phyloP scores from a whole-genome alignment of 2,329 filamentous ascomycete species.

The Hypoxylon sp. region DNA sequence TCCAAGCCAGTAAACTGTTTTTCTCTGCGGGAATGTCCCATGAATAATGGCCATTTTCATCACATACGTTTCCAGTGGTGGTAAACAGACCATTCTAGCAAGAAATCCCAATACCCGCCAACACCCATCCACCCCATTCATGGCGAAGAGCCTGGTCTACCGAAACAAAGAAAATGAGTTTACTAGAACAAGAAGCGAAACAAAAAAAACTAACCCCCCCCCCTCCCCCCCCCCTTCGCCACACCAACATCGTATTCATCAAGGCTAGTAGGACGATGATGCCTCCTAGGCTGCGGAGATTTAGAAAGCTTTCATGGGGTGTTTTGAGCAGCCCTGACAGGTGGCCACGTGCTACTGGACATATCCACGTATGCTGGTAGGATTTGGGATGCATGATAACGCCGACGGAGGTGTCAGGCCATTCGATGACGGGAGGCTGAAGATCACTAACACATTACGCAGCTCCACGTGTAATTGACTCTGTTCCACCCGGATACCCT shows the following conservation, averaged over 20 bases:
- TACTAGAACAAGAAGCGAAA: not conserved
- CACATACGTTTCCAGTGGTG: not conserved
- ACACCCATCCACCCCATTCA: not conserved
- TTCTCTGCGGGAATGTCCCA: not conserved
- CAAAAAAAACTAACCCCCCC: no score
- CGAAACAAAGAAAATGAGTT: not conserved
- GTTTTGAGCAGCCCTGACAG: not conserved
- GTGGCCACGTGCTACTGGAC: no score
- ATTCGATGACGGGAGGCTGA: not conserved
- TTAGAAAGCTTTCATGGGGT: constrained; percentile 2
- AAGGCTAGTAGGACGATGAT: not conserved
- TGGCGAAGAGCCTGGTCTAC: not conserved
- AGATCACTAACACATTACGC: not conserved
- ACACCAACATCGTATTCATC: not conserved
- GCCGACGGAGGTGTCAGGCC: constrained; percentile 12
- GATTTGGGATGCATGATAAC: constrained; percentile 10
- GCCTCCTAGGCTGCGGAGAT: constrained; percentile 1
- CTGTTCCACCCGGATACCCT: constrained; percentile 27
- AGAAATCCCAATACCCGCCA: not conserved
- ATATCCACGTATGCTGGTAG: not conserved
- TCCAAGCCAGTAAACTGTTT: not conserved
- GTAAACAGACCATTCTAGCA: not conserved
- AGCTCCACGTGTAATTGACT: constrained; percentile 5
- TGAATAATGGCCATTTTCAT: not conserved
- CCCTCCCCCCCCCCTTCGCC: no score